Conservation (phyloP, 202 grass and related monocot species). For the Schoenoplectus tabernaemontani region DNA sequence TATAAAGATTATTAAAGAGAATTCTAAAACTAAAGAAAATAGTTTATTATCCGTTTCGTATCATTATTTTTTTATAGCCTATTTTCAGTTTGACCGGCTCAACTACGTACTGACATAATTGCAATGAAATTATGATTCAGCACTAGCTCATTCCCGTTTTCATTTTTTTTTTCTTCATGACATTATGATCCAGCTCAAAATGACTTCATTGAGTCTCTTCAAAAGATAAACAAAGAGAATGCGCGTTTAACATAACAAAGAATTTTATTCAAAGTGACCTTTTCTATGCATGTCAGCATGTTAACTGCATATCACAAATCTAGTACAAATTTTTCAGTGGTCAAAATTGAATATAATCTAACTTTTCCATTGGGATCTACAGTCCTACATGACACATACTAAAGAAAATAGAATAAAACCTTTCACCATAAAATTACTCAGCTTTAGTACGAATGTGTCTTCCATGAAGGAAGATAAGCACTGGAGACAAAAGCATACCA, state of each 20-base stretch:
- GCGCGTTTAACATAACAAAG: too few species aligned
- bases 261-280: not conserved
- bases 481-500: constrained; percentile 37
- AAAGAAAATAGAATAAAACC: not conserved
- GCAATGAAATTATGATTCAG: not conserved
- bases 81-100: not conserved
- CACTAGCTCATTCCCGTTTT: not conserved
- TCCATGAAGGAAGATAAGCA: constrained; percentile 33
- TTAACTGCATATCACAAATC: not conserved
- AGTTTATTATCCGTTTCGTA: not conserved
- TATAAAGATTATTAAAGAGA: not conserved
- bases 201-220: not conserved
- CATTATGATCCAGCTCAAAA: not conserved
- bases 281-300: constrained; percentile 2
- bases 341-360: not conserved
- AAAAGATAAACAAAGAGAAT: not conserved
- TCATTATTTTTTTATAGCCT: not conserved
- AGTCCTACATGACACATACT: not conserved
- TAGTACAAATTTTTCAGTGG: not conserved
- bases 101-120: not conserved
- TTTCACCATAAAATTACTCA: constrained; percentile 36
- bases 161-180: not conserved
- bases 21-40: not conserved
- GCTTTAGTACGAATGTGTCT: constrained; percentile 43
- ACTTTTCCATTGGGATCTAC: not conserved